Evolutionary conservation across 345 rosid species (phyloP).

Genomic region (Eucalyptus cladocalyx): DNA sequence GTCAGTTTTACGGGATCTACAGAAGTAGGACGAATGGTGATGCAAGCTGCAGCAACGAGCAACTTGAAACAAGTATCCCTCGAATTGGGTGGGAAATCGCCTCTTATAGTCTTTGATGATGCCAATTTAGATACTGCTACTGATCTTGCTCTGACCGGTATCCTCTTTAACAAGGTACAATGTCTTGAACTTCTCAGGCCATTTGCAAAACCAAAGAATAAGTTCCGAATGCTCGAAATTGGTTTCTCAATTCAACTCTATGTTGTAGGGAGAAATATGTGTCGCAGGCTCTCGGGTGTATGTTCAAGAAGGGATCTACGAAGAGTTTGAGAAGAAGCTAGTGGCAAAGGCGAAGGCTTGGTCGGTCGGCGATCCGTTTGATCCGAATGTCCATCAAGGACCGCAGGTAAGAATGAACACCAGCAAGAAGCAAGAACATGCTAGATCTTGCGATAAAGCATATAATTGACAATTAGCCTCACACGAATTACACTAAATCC

Average conservation of each 20-base stretch:
- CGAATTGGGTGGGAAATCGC: conserved; percentile 83
- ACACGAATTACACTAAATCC: background rate
- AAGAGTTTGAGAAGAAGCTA: conserved; percentile 34
- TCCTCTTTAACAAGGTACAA: conserved; percentile 37
- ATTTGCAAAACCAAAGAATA: background rate
- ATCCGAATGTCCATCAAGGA: conserved; percentile 32
- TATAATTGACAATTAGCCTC: background rate
- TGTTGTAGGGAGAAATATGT: conserved; percentile 58
- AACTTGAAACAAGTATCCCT: conserved; percentile 61
- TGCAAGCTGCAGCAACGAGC: conserved; percentile 66
- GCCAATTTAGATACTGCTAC: conserved; percentile 51
- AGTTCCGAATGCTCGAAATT: background rate
- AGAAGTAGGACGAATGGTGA: conserved; percentile 50
- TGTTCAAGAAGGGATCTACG: conserved; percentile 75
- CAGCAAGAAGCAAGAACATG: background rate
- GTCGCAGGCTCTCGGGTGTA: conserved; percentile 66
- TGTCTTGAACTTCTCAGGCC: background rate
- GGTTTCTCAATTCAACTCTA: background rate
- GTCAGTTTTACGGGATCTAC: conserved; percentile 88
- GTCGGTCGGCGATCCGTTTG: conserved; percentile 71
- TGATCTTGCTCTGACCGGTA: conserved; percentile 39
- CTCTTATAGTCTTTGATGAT: conserved; percentile 67
- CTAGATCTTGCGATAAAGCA: background rate
- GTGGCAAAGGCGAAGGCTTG: conserved; percentile 42
- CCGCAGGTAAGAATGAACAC: conserved; percentile 45